Base-by-base conservation (phyloP, 768 basidiomycete species). In the Tephrocybe sp. region DNA sequence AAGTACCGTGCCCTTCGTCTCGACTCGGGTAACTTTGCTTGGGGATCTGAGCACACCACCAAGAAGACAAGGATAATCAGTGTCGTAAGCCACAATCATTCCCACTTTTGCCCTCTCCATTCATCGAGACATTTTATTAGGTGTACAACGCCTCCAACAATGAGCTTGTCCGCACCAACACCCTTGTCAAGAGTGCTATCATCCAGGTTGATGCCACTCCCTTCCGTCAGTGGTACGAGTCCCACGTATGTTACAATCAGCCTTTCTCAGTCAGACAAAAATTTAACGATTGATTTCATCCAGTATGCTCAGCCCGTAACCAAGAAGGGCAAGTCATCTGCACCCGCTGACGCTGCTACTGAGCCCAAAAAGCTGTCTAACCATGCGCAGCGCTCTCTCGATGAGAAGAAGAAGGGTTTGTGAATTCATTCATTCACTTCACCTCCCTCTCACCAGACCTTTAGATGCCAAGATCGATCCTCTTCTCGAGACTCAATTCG, bases 141-240 rank as follows among this genome's bases (percentile, higher is more conserved):
- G 90, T 93, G 43, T 99, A 98, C 85, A 99, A 98, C 72, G 85
- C 97, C 40, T 95, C 97, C 58, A 99, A 98, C 86, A 99, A 99
- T 77, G 97, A 99, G 76, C 86, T 98, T 66, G 96, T 99, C 68
- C 92, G 97, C 65, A 99, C 97, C 65, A 98, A 99, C 80, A 99
- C 97, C 49, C 86, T 99, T 51, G 97, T 99, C 69, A 98, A 96
- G 81, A 80, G 88, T 56, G 90, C 90, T 60, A 89, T 99, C 75
- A 91, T 99, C 73, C 95, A 98, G 71, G 73, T 99, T 66, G 97
- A 99, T 77, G 96, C 97, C 57, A 86, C 96, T 26, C 97, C 97
- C 57, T 99, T 98, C 91, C 86, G 95, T 61, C 95, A 98, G 78
- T 98, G 95, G 95, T 99, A 98, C 69, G 97, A 99, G 77, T 77